Percentiles rank a stretch among this genome's conserved stretches.
These are phyloP conservation scores for Amphicarpaea edgeworthii DNA, from an alignment of 306 rosid genomes.

Conservation along the genomic window DNA sequence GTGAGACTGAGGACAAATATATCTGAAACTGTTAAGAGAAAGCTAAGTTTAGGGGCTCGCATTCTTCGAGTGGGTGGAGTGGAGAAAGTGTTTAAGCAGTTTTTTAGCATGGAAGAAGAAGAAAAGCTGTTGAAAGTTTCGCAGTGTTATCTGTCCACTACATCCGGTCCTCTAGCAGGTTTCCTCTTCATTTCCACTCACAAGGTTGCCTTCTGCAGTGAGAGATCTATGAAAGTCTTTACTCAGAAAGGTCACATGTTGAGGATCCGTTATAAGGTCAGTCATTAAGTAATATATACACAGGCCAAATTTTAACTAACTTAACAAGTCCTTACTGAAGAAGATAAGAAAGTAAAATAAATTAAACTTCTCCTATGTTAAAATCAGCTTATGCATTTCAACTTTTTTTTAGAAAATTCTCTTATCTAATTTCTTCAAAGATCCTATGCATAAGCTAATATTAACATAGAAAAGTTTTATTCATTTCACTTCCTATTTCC, in stretches of 20 bases:
- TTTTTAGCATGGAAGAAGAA: conserved; percentile 58
- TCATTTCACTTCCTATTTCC: too few relatives aligned
- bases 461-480: too few relatives aligned
- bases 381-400: too few relatives aligned
- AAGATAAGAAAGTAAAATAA: neutral
- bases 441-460: too few relatives aligned
- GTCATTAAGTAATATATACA: neutral
- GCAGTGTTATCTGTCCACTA: conserved; percentile 75
- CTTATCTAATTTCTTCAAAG: too few relatives aligned
- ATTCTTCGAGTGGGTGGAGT: conserved; percentile 67
- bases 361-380: neutral
- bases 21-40: conserved; percentile 69
- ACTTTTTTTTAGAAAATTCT: too few relatives aligned
- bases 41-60: conserved; percentile 70
- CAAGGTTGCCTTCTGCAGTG: conserved; percentile 78
- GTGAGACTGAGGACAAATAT: conserved; percentile 60
- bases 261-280: conserved; percentile 46
- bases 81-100: conserved; percentile 61
- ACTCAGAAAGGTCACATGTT: conserved; percentile 50
- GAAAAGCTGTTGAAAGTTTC: conserved; percentile 68
- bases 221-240: conserved; percentile 63
- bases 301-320: too few relatives aligned
- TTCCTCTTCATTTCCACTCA: conserved; percentile 73
- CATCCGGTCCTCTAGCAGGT: conserved; percentile 82
- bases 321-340: neutral